Conservation (phyloP, 352 stramenopile genomes). For the Globisporangium canariense region DNA sequence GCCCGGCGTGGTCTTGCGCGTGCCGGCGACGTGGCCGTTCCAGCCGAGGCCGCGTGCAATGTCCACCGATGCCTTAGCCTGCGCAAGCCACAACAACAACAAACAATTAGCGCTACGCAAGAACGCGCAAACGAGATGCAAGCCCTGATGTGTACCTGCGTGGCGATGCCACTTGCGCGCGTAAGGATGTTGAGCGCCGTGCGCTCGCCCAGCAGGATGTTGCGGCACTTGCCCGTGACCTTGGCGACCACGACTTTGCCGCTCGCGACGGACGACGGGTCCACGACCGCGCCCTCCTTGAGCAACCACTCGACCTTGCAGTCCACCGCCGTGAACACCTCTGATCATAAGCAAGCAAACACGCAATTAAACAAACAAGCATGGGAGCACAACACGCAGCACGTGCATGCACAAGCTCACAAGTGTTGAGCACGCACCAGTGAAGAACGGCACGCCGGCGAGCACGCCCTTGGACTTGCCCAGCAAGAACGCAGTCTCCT, state of each 20-base stretch:
- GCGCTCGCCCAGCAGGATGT: conserved; percentile 95
- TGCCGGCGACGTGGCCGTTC: conserved; percentile 95
- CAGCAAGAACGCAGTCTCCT: conserved; percentile 83
- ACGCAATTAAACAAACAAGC: not conserved
- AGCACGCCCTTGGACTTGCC: conserved; percentile 95
- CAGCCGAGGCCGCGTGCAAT: conserved; percentile 71
- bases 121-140: not conserved
- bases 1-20: conserved; percentile 97
- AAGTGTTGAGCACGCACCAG: conserved; percentile 17
- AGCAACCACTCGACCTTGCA: conserved; percentile 92
- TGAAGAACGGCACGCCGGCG: conserved; percentile 95
- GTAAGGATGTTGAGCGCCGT: conserved; percentile 97
- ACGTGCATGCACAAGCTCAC: not conserved
- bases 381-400: not conserved
- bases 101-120: not conserved
- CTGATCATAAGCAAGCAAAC: conserved; percentile 24
- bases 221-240: conserved; percentile 92
- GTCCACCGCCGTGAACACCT: conserved; percentile 90
- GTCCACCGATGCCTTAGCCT: conserved; percentile 57
- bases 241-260: conserved; percentile 92
- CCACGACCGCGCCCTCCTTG: conserved; percentile 60
- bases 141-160: conserved; percentile 25
- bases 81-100: not conserved
- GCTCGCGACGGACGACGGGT: conserved; percentile 30
- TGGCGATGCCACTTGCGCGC: conserved; percentile 95